Base-by-base conservation (phyloP, 257 asterid species). In the Solanum pimpinellifolium region DNA sequence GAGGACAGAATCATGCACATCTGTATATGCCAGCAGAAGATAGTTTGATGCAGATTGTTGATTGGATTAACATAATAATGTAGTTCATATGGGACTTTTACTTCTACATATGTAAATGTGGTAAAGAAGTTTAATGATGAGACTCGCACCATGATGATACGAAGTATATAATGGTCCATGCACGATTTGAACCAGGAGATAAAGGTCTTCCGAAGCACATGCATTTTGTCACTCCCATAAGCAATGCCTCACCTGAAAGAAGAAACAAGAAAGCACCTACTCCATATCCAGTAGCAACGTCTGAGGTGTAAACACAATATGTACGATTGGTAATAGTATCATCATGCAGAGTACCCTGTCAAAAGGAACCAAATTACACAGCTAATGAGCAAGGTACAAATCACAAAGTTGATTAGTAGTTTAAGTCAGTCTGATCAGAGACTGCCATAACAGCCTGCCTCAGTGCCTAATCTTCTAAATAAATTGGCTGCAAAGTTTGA, bases 241-340 rank as follows among this genome's bases (percentile, higher is more conserved):
- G 94, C 81, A 97, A 89, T 77, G 98, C 94, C 91, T 97, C 96
- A 2, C 99, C 93, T 81, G 99, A 93, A 39, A 97, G 95, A 86
- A 96, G 96, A 88, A 96, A 97, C 93, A 97, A 89, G 94, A 95
- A 94, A 81, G 95, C 95, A 56, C 98, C 99, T 14, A 93, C 98
- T 70, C 98, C 99, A 86, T 95, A 97, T 78, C 99, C 99, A 60
- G 98, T 94, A 42, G 98, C 98, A 87, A 92, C 96, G 88, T 95
- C 98, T 4, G 99, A 95, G 89, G 92, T 88, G 93, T 95, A 97
- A 89, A 94, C 92, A 73, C 99, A 97, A 85, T 93, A 97, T 56
- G 99, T 97, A 83, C 90, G 93, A 91, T 96, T 96, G 62, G 96
- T 90, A 68, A 83, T 37, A 20, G 66, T 90, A 87, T 94, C 98